A percentile compares a stretch with the other conserved stretches of the same genome.
Conservation (phyloP, 345 rosid genomes). For the Hibiscus tridactylites region DNA sequence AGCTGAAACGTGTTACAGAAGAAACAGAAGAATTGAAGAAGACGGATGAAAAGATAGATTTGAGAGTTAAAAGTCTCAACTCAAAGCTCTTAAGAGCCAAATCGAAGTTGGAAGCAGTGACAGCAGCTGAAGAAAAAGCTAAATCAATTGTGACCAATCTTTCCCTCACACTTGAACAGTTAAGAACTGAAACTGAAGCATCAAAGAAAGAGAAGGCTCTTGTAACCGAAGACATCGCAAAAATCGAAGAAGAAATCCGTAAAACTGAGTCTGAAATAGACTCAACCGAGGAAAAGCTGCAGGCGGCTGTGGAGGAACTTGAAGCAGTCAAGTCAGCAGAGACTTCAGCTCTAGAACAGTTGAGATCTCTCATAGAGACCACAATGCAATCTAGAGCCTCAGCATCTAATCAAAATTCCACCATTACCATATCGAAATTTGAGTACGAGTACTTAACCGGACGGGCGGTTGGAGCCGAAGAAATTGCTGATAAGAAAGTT, state of each 20-base stretch:
- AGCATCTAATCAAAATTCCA: conserved; percentile 27
- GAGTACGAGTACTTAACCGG: conserved; percentile 77
- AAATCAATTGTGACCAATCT: conserved; percentile 40
- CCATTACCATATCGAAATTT: conserved; percentile 58
- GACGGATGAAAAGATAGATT: conserved; percentile 39
- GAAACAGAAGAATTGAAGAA: conserved; percentile 42
- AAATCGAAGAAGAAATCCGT: conserved; percentile 35
- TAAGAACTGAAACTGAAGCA: conserved; percentile 49
- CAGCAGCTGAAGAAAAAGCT: conserved; percentile 51
- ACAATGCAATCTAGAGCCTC: conserved; percentile 41
- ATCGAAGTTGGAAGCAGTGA: conserved; percentile 43
- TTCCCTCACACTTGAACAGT: conserved; percentile 43
- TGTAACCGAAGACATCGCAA: conserved; percentile 35
- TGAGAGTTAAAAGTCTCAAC: conserved; percentile 43
- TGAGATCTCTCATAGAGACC: conserved; percentile 37
- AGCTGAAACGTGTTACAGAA: conserved; percentile 37
- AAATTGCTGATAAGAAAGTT: conserved; percentile 78
- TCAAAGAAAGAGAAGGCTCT: conserved; percentile 50
- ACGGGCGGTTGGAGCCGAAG: conserved; percentile 53
- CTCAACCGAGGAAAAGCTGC: conserved; percentile 45
- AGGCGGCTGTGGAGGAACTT: conserved; percentile 51
- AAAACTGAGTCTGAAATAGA: conserved; percentile 45
- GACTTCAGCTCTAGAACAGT: conserved; percentile 46
- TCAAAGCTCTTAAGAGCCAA: conserved; percentile 71
- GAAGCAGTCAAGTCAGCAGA: conserved; percentile 52